A percentile compares a stretch with the other conserved stretches of the same genome.
Evolutionary conservation across 2,329 filamentous ascomycete species (phyloP).

Genomic region (Penicillium capsulatum): DNA sequence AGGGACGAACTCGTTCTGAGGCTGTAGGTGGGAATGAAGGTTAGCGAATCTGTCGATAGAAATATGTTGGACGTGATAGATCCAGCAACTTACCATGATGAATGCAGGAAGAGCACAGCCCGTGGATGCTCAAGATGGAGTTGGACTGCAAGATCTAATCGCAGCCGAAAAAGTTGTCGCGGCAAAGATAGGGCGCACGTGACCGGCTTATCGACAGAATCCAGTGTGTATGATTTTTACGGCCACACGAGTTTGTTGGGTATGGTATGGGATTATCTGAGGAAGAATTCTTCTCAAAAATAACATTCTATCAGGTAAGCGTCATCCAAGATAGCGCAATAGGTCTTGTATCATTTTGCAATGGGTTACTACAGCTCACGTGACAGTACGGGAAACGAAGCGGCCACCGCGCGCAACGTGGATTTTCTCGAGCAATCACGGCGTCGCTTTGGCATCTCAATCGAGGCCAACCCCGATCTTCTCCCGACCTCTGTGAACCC

Average conservation of each 20-base stretch:
- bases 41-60: constrained; percentile 4
- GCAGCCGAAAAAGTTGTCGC: constrained; percentile 25
- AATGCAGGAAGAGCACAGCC: constrained; percentile 18
- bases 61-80: not conserved
- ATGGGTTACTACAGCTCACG: constrained; percentile 17
- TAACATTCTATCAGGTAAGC: too few relatives aligned
- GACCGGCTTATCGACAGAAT: constrained; percentile 22
- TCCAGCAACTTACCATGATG: constrained; percentile 30
- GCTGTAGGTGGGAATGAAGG: constrained; percentile 21
- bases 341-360: too few relatives aligned
- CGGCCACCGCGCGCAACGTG: constrained; percentile 28
- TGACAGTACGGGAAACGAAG: constrained; percentile 26
- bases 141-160: constrained; percentile 26
- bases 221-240: too few relatives aligned
- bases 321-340: too few relatives aligned
- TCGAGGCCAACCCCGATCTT: constrained; percentile 11
- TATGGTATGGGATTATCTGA: too few relatives aligned
- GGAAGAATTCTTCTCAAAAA: too few relatives aligned
- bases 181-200: constrained; percentile 26
- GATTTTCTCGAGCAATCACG: constrained; percentile 33
- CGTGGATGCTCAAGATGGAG: constrained; percentile 16
- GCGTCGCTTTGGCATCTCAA: constrained; percentile 12
- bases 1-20: constrained; percentile 44
- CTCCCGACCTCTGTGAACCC: constrained; percentile 11
- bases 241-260: too few relatives aligned